Base-by-base conservation (phyloP, 352 stramenopile species). In the Phytophthora lateralis region DNA sequence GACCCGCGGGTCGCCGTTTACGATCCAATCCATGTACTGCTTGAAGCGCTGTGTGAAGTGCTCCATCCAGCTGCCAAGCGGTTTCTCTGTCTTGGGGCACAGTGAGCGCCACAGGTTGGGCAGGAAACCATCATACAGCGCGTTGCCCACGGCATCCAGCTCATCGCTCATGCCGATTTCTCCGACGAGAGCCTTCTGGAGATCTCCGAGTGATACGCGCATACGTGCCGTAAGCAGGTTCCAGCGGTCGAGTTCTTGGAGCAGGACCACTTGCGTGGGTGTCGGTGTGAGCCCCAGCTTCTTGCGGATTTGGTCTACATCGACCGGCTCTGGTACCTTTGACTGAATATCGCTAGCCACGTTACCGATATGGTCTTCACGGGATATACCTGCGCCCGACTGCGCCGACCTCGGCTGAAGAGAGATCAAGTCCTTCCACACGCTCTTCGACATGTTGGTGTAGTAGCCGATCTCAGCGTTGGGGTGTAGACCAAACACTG, bases 381-480 rank as follows among this genome's bases (percentile, higher is more conserved):
- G 84, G 0, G 88, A 97, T 24, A 97, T 73, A 2, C 86, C 90
- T 0, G 76, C 63, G 14, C 85, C 86, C 0, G 81, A 90, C 17
- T 82, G 74, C 3, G 85, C 83, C 0, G 85, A 94, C 2, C 92
- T 82, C 3, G 95, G 94, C 71, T 98, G 96, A 6, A 98, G 66
- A 15, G 75, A 90, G 53, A 98, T 97, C 4, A 98, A 65, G 60
- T 98, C 90, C 8, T 82, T 77, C 92, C 93, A 98, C 30, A 98
- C 94, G 3, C 76, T 88, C 74, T 97, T 98, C 52, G 93, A 97
- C 76, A 96, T 96, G 61, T 97, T 97, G 20, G 85, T 98, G 63
- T 97, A 97, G 75, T 98, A 98, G 14, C 91, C 91, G 54, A 98
- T 98, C 76, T 98, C 96, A 3, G 96, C 96, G 63, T 98, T 98